Evolutionary conservation across 108 stramenopile species (phyloP).

Genomic region (Pinguiococcus pyrenoidosus): DNA sequence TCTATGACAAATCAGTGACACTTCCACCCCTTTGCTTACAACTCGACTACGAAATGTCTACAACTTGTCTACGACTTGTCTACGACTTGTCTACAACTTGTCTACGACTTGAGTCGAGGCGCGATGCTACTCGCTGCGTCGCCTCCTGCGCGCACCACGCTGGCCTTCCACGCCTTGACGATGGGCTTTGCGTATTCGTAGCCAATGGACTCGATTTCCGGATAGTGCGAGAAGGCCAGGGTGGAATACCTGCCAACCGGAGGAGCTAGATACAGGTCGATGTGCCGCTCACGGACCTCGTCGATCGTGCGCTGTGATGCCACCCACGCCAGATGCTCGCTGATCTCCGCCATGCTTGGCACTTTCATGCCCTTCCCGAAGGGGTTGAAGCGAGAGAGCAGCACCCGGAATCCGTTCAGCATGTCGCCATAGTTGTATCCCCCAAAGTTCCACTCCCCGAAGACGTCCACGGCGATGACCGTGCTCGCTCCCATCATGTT

Average conservation of each 20-base stretch:
- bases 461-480: slow-evolving; percentile 47
- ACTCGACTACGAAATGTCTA: too few species aligned
- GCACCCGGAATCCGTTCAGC: slow-evolving; percentile 36
- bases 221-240: slow-evolving; percentile 42
- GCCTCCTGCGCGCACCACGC: too few species aligned
- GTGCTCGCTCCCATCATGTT: slow-evolving; percentile 32
- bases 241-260: slow-evolving; percentile 34
- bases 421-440: slow-evolving; percentile 42
- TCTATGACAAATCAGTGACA: too few species aligned
- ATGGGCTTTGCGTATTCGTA: slow-evolving; percentile 45
- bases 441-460: slow-evolving; percentile 13
- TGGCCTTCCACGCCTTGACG: slow-evolving; percentile 30
- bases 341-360: slow-evolving; percentile 42
- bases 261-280: slow-evolving; percentile 35
- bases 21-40: too few species aligned
- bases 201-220: slow-evolving; percentile 39
- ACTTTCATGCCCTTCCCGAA: slow-evolving; percentile 42
- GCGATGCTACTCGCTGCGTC: too few species aligned
- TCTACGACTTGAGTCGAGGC: too few species aligned
- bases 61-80: too few species aligned
- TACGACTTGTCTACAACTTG: too few species aligned
- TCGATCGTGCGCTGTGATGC: slow-evolving; percentile 31
- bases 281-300: slow-evolving; percentile 8
- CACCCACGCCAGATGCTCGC: slow-evolving; percentile 37
- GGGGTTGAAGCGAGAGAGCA: slow-evolving; percentile 32